Conservation (phyloP, 352 stramenopile genomes). For the Phytophthora pseudosyringae region DNA sequence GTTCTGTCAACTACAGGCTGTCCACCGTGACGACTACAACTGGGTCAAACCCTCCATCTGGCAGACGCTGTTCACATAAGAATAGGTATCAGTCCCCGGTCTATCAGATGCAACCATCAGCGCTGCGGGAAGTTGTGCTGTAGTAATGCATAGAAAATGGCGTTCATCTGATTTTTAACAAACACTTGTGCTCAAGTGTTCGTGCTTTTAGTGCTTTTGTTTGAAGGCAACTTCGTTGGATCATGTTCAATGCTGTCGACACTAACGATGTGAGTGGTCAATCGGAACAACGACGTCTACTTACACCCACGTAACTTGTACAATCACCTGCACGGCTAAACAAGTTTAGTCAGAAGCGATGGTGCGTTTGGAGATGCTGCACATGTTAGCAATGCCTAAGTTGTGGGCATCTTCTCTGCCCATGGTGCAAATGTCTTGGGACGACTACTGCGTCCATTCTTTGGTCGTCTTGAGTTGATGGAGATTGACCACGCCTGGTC, state of each 20-base stretch:
- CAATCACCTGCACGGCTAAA: too few species aligned
- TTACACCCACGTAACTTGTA: not conserved
- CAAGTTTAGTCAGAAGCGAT: too few species aligned
- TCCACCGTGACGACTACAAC: slow-evolving; percentile 93
- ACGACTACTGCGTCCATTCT: slow-evolving; percentile 19
- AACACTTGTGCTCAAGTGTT: slow-evolving; percentile 5
- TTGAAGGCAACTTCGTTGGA: not conserved
- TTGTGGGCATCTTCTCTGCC: too few species aligned
- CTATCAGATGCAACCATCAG: slow-evolving; percentile 4
- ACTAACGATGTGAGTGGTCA: not conserved
- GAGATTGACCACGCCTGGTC: slow-evolving; percentile 32
- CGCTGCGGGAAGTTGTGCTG: slow-evolving; percentile 5
- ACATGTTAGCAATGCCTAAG: too few species aligned
- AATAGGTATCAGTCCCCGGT: slow-evolving; percentile 4
- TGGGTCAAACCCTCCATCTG: slow-evolving; percentile 93
- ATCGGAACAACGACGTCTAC: slow-evolving; percentile 15
- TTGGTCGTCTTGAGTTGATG: slow-evolving; percentile 24
- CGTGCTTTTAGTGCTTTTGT: not conserved
- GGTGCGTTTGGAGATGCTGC: too few species aligned
- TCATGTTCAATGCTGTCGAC: not conserved
- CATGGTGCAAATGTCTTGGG: slow-evolving; percentile 2
- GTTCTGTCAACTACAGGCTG: slow-evolving; percentile 43
- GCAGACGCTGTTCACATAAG: slow-evolving; percentile 84
- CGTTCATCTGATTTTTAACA: slow-evolving; percentile 24
- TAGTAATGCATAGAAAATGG: slow-evolving; percentile 35